Percentiles rank a stretch among this genome's conserved stretches.
These are phyloP conservation scores for Fulvia fulva DNA, from an alignment of 2,329 filamentous ascomycete species.

Conservation along the genomic window DNA sequence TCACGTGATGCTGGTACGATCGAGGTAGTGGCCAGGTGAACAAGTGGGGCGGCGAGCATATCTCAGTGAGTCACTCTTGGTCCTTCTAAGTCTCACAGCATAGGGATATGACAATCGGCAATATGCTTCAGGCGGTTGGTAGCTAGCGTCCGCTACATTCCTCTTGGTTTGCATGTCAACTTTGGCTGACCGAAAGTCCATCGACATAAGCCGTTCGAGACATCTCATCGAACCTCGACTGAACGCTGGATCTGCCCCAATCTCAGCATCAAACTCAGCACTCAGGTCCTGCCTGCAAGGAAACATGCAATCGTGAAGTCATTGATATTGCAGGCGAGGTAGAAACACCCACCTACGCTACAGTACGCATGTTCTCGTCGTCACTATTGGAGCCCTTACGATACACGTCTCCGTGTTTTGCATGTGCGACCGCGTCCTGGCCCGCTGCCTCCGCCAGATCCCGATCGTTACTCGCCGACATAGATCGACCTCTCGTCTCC, in stretches of 20 bases:
- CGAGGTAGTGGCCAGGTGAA: neutral
- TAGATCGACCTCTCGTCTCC: conserved; percentile 40
- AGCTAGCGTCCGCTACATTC: too few relatives aligned
- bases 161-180: too few relatives aligned
- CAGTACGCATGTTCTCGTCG: neutral
- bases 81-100: too few relatives aligned
- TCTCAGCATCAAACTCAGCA: too few relatives aligned
- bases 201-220: too few relatives aligned
- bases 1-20: neutral
- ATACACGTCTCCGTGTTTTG: conserved; percentile 5
- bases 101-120: too few relatives aligned
- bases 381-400: conserved; percentile 3
- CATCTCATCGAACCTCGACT: too few relatives aligned
- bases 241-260: too few relatives aligned
- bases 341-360: neutral
- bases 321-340: neutral
- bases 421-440: conserved; percentile 6
- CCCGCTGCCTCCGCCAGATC: conserved; percentile 32
- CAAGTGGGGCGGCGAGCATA: too few relatives aligned
- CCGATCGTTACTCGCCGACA: conserved; percentile 30
- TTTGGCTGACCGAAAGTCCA: too few relatives aligned
- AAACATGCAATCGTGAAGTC: neutral
- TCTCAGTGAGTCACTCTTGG: too few relatives aligned
- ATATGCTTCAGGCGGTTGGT: too few relatives aligned
- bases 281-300: neutral